Base-by-base conservation (phyloP, 2,329 filamentous ascomycete species). In the Cytospora piceicola region DNA sequence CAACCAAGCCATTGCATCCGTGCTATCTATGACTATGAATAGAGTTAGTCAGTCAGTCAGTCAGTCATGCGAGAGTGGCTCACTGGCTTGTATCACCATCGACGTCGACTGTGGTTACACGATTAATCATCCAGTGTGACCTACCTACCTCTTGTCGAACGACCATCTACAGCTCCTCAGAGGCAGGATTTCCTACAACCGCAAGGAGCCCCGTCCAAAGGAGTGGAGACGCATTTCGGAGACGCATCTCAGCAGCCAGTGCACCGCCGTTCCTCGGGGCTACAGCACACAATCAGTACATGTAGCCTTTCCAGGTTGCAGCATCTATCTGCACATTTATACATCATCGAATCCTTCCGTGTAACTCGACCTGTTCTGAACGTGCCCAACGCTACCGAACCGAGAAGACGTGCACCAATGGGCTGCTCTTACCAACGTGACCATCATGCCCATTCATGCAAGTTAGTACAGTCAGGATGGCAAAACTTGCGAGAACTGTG, bases 341-440 rank as follows among this genome's bases (percentile, higher is more conserved):
- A 62, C 51, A 56, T 61, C 66, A 67, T 64, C 52, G 54, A 39
- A 67, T 67, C 62, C 66, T 62, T 59, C 42, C 20, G 63, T 67
- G 66, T 67, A 59, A 67, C 63, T 27, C 56, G 51, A 67, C 58
- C 51, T 55, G 55, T 49, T 49, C 46, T 62, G 46, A 54, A 53
- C 36, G 20, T 49, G 30, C 56, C 39, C 29, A 56, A 29, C 51
- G 32, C 36, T 57, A 34, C 58, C 58, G 51, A 39, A 27, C 58
- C 24, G 58, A 42, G 51, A 30, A 29, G 17, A 27, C 39, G 34
- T 39, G 29, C 62, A 34, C 65, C 65, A 67, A 58, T 64, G 34
- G 52, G 56, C 52, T 32, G n/a, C 55, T 22, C 27, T 27, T 54
- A 57, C 65, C 56, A 49, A 53, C 54, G 53, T 67, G 65, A 60